Percentiles rank a stretch among this genome's conserved stretches.
These are phyloP conservation scores for Dipteronia dyeriana DNA, from an alignment of 345 rosid genomes.

Conservation along the genomic window DNA sequence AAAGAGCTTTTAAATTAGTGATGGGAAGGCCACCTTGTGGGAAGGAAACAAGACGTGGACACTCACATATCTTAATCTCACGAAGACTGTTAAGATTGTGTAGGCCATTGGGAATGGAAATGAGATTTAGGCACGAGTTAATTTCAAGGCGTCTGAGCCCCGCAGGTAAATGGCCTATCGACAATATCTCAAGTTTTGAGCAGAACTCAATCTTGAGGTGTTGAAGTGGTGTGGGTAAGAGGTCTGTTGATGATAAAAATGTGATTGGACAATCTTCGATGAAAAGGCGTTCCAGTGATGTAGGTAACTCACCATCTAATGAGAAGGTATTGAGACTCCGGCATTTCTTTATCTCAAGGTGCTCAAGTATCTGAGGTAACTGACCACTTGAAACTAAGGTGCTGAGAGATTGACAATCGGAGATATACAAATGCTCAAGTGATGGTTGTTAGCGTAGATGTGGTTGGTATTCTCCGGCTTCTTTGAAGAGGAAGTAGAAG, in stretches of 20 bases:
- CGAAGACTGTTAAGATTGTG: slow-evolving; percentile 22
- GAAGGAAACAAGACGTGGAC: neutral
- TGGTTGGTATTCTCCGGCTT: neutral
- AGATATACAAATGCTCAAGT: neutral
- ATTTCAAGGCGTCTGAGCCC: too few species aligned
- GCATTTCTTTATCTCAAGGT: slow-evolving; percentile 9
- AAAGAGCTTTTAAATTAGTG: neutral
- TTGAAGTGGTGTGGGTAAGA: too few species aligned
- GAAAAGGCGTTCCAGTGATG: too few species aligned
- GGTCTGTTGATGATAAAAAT: too few species aligned
- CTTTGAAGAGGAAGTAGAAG: too few species aligned
- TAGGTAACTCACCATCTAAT: neutral
- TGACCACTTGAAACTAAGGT: neutral
- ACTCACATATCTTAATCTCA: neutral
- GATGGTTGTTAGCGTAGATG: too few species aligned
- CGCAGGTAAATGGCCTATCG: too few species aligned
- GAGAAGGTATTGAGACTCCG: slow-evolving; percentile 1
- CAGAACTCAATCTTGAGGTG: too few species aligned
- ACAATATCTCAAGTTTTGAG: too few species aligned
- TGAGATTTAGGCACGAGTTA: too few species aligned
- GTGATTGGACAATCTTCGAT: too few species aligned
- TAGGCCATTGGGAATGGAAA: neutral
- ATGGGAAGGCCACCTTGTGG: neutral
- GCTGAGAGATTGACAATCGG: neutral
- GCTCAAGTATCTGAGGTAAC: slow-evolving; percentile 10